These are phyloP conservation scores for Populus deltoides DNA, from an alignment of 345 rosid genomes.

Conservation along the genomic window DNA sequence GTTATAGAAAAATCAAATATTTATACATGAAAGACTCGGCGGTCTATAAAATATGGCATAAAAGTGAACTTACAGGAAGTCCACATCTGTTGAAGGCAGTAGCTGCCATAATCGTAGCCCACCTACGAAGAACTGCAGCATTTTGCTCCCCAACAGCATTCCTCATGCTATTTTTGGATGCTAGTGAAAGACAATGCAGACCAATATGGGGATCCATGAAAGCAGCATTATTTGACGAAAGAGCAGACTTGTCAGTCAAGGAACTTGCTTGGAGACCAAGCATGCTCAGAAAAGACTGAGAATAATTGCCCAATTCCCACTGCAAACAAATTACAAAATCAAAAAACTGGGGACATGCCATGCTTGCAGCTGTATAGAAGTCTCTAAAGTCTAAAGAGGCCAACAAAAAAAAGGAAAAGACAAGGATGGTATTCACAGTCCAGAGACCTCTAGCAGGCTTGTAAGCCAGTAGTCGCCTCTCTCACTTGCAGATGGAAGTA, in stretches of 20 bases:
- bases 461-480: conserved; percentile 80
- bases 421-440: conserved; percentile 27
- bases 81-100: conserved; percentile 80
- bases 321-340: conserved; percentile 39
- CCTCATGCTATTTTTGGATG: conserved; percentile 54
- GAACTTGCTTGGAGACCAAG: conserved; percentile 45
- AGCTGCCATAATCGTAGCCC: conserved; percentile 74
- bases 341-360: not conserved
- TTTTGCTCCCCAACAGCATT: conserved; percentile 68
- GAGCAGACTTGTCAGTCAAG: conserved; percentile 31
- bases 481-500: conserved; percentile 72
- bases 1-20: not conserved
- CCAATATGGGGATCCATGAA: conserved; percentile 83
- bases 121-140: conserved; percentile 62
- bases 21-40: not conserved
- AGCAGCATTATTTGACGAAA: conserved; percentile 55
- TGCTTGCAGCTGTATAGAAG: not conserved
- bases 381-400: not conserved
- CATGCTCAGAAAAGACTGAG: conserved; percentile 64
- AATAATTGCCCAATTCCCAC: conserved; percentile 85
- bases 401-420: not conserved
- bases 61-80: conserved; percentile 71
- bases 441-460: conserved; percentile 74
- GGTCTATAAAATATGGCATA: not conserved
- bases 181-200: conserved; percentile 55